Conservation (phyloP, 148 eudicot species). For the Hydrangea macrophylla region DNA sequence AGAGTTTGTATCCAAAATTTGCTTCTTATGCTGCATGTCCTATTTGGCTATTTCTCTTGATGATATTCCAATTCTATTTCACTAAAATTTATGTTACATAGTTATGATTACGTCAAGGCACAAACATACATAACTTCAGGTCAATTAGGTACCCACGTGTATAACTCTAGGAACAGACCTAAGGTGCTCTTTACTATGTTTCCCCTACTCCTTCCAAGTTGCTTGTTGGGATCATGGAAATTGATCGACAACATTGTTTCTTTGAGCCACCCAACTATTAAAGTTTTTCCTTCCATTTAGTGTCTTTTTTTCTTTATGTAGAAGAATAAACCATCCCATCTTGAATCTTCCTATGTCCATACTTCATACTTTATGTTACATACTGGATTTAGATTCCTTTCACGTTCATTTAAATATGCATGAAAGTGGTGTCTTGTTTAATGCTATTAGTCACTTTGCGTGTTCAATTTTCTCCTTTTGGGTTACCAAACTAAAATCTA, state of each 20-base stretch:
- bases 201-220: too few species aligned
- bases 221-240: too few species aligned
- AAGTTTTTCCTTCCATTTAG: neutral
- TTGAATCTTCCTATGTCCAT: neutral
- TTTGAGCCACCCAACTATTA: neutral
- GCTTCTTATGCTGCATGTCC: neutral
- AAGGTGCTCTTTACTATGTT: too few species aligned
- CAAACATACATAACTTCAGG: too few species aligned
- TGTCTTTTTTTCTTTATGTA: neutral
- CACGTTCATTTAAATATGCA: neutral
- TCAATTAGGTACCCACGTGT: too few species aligned
- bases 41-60: neutral
- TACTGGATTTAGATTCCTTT: neutral
- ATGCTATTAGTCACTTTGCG: neutral
- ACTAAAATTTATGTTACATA: neutral
- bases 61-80: neutral
- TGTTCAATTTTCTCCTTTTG: neutral
- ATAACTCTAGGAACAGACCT: too few species aligned
- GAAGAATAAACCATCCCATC: neutral
- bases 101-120: neutral
- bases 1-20: neutral
- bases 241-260: too few species aligned
- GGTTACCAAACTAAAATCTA: constrained; percentile 8
- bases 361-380: neutral
- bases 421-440: neutral